Evolutionary conservation across 192 early-diverging fungal genomes (phyloP).

Genomic region (Coemansia sp.): DNA sequence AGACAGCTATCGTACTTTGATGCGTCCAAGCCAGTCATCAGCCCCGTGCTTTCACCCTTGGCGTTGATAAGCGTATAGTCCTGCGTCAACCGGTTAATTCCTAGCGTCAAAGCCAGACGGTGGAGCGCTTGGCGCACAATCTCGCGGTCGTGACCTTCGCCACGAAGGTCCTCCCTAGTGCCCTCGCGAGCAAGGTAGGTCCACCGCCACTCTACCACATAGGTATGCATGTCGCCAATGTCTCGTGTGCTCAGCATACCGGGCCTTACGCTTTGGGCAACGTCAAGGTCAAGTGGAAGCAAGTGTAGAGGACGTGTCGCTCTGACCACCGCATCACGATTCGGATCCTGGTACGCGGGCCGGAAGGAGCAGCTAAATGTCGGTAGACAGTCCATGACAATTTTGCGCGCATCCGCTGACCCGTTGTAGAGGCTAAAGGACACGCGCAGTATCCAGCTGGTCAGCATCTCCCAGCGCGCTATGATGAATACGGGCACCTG

Average conservation of each 20-base stretch:
- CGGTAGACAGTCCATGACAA: slow-evolving; percentile 48
- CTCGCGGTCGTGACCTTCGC: slow-evolving; percentile 51
- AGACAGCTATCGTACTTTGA: slow-evolving; percentile 48
- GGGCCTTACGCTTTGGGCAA: slow-evolving; percentile 12
- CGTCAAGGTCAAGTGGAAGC: slow-evolving; percentile 46
- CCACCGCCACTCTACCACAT: slow-evolving; percentile 57
- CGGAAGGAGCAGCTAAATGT: slow-evolving; percentile 36
- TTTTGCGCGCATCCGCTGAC: slow-evolving; percentile 40
- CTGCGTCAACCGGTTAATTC: slow-evolving; percentile 38
- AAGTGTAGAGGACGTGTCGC: slow-evolving; percentile 50
- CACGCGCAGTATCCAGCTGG: slow-evolving; percentile 51
- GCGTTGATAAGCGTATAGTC: slow-evolving; percentile 55
- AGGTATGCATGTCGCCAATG: slow-evolving; percentile 53
- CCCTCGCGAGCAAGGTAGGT: slow-evolving; percentile 54
- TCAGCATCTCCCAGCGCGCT: slow-evolving; percentile 46
- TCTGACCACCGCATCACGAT: slow-evolving; percentile 37
- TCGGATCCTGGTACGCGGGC: slow-evolving; percentile 27
- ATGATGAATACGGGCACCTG: slow-evolving; percentile 40
- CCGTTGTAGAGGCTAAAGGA: slow-evolving; percentile 50
- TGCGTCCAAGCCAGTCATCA: slow-evolving; percentile 30
- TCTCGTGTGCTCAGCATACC: slow-evolving; percentile 46
- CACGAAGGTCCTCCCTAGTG: slow-evolving; percentile 39
- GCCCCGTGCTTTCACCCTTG: slow-evolving; percentile 53
- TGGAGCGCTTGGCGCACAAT: slow-evolving; percentile 54
- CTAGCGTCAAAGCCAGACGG: slow-evolving; percentile 44